A percentile compares a stretch with the other conserved stretches of the same genome.
phyloP scores from a whole-genome alignment of 352 stramenopile genomes.

The Pythium utonaiense region DNA sequence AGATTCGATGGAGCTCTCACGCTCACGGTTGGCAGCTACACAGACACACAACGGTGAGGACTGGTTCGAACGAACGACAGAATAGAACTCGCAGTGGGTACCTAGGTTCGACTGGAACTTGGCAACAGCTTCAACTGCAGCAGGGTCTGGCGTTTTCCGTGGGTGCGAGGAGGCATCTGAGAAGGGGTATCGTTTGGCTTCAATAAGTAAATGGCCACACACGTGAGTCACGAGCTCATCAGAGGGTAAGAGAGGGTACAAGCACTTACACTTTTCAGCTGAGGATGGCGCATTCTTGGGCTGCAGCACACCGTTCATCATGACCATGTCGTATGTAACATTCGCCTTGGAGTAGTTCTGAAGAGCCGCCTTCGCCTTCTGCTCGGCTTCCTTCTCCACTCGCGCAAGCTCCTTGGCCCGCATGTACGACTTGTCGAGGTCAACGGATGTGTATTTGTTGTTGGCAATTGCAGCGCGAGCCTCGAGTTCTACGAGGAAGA shows the following conservation, averaged over 20 bases:
- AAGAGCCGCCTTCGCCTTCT: conserved; percentile 51
- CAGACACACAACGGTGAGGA: no score
- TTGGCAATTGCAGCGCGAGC: conserved; percentile 28
- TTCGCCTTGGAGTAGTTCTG: conserved; percentile 57
- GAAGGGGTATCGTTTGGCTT: conserved; percentile 61
- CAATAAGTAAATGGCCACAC: neutral
- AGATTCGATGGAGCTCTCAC: conserved; percentile 15
- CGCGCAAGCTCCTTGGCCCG: conserved; percentile 49
- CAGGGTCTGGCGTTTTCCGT: conserved; percentile 31
- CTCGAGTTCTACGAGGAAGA: conserved; percentile 9
- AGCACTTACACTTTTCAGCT: conserved; percentile 9
- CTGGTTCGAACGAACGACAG: no score
- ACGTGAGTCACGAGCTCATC: neutral
- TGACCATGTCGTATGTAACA: conserved; percentile 48
- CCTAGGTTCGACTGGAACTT: conserved; percentile 60
- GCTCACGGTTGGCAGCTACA: conserved; percentile 30
- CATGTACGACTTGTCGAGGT: conserved; percentile 52
- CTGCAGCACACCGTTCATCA: conserved; percentile 60
- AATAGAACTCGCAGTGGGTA: conserved; percentile 8
- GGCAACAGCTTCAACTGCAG: conserved; percentile 42
- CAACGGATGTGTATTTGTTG: conserved; percentile 46
- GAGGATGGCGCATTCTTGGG: conserved; percentile 29
- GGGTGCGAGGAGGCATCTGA: conserved; percentile 39
- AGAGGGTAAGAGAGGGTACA: neutral
- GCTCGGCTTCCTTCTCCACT: conserved; percentile 46